Conservation (phyloP, 1,284 basidiomycete species). For the Puccinia novopanici region DNA sequence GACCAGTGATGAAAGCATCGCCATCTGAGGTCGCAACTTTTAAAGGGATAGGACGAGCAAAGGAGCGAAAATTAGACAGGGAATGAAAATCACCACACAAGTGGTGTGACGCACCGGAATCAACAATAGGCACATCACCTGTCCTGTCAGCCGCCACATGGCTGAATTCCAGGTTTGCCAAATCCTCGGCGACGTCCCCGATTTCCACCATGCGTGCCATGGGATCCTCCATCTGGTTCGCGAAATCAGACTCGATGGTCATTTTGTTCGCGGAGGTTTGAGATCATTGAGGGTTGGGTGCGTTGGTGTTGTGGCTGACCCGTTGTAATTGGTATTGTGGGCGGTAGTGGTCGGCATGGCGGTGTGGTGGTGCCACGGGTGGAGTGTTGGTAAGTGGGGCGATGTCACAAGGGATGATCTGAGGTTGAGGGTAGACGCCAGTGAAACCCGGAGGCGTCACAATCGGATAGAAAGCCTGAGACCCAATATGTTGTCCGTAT, state of each 20-base stretch:
- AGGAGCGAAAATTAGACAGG: background rate
- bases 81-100: background rate
- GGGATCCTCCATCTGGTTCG: too few species aligned
- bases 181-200: too few species aligned
- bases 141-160: background rate
- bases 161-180: too few species aligned
- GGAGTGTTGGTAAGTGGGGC: background rate
- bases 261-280: too few species aligned
- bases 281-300: too few species aligned
- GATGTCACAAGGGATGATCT: too few species aligned
- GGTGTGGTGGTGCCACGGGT: background rate
- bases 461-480: too few species aligned
- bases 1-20: background rate
- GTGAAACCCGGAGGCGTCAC: too few species aligned
- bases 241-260: too few species aligned
- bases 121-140: background rate
- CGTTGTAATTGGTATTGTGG: background rate
- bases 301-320: background rate
- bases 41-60: background rate
- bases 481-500: too few species aligned
- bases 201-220: too few species aligned
- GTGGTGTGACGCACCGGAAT: conserved; percentile 1
- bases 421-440: too few species aligned
- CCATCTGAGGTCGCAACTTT: background rate
- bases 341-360: background rate